Base-by-base conservation (phyloP, 306 rosid species). In the Bauhinia variegata region DNA sequence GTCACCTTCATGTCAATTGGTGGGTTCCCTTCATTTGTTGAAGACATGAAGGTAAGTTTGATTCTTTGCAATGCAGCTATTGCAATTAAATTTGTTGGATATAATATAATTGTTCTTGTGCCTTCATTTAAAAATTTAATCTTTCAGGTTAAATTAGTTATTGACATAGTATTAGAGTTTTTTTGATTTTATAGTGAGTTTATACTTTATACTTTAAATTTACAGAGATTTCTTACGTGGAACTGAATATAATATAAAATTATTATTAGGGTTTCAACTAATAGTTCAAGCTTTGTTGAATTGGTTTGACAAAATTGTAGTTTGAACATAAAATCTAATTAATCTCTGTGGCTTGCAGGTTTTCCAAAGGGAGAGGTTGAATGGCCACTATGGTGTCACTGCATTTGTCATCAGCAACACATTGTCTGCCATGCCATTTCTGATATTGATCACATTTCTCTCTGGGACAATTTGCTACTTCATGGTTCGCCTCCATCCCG, bases 1-100 rank as follows among this genome's bases (percentile, higher is more conserved):
- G 97, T 93, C 28, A 93, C 99, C 0, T 93, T 93, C 83, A 88
- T 88, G 97, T 93, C 99, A 5, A 93, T 93, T 15, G 99, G 99
- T 11, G 99, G 99, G 33, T 90, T 93, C 73, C 97, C 99, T 62
- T 93, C 99, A 18, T 93, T 93, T 66, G 97, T 91, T 60, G 99
- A 93, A 80, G 99, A 93, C 77, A 93, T 93, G 99, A 93, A 93
- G 91, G 98, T 84, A 72, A 8, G 54, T 38, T 65, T 51, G n/a
- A 14, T 39, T 17, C 13, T 30, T 5, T 38, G 32, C 12, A 42
- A 23, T 53, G 15, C 42, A 67, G 6, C 55, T 16, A 30, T 18
- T 32, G 42, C 5, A 15, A 9, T 15, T 5, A 17, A n/a, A n/a
- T n/a, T n/a, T n/a, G n/a, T n/a, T n/a, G n/a, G n/a, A n/a, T n/a